Evolutionary conservation across 2,329 filamentous ascomycete genomes (phyloP).

Genomic region (Beauveria sp.): DNA sequence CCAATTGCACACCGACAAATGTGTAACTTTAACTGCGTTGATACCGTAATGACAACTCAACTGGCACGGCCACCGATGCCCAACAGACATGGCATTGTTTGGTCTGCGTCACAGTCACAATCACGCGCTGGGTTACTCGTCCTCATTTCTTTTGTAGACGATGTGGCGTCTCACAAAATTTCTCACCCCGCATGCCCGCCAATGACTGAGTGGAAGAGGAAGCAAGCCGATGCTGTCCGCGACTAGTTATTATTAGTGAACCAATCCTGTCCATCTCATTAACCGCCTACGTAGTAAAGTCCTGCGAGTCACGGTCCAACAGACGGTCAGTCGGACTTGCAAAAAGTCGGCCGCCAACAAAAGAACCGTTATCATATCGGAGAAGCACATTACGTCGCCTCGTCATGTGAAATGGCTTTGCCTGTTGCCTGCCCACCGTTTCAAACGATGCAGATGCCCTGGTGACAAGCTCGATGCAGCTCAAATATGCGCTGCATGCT

Average conservation of each 20-base stretch:
- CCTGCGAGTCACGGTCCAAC: neutral
- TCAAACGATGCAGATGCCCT: neutral
- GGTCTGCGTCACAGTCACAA: slow-evolving; percentile 1
- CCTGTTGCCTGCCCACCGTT: neutral
- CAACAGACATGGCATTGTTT: neutral
- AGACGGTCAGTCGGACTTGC: neutral
- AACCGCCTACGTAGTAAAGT: neutral
- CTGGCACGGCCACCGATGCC: neutral
- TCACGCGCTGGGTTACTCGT: neutral
- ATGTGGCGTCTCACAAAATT: neutral
- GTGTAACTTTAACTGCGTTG: neutral
- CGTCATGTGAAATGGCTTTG: neutral
- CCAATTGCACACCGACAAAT: slow-evolving; percentile 5
- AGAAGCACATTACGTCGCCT: neutral
- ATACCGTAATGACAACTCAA: neutral
- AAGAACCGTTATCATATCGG: neutral
- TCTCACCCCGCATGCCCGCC: neutral
- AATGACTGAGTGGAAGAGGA: neutral
- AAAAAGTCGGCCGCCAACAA: neutral
- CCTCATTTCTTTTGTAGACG: neutral
- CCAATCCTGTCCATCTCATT: neutral
- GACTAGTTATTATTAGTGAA: neutral
- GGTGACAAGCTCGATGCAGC: neutral
- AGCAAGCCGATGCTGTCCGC: neutral
- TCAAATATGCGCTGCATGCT: slow-evolving; percentile 2